A percentile compares a stretch with the other conserved stretches of the same genome.
phyloP scores from a whole-genome alignment of 345 rosid genomes.

The Dipteronia sinensis region DNA sequence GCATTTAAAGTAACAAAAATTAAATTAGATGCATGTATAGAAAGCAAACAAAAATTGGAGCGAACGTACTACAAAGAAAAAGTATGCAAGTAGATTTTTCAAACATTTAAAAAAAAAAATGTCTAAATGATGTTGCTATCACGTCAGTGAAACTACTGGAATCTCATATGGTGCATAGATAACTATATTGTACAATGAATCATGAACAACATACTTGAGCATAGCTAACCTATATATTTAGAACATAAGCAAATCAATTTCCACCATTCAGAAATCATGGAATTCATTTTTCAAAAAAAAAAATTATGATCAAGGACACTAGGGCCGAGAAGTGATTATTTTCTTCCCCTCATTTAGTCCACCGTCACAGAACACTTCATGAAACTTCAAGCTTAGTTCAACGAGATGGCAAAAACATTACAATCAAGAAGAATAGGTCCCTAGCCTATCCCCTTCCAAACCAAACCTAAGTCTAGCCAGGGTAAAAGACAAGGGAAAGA shows the following conservation, averaged over 20 bases:
- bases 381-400: conserved; percentile 4
- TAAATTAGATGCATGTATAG: background rate
- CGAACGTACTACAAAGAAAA: background rate
- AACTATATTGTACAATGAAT: background rate
- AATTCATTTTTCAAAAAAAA: background rate
- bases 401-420: background rate
- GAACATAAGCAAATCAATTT: background rate
- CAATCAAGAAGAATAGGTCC: background rate
- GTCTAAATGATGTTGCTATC: background rate
- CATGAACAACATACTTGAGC: background rate
- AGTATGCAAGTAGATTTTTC: background rate
- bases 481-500: too few relatives aligned
- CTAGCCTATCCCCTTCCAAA: background rate
- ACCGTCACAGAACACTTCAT: background rate
- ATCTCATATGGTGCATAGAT: background rate
- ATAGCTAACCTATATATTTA: background rate
- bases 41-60: background rate
- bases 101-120: background rate
- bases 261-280: background rate
- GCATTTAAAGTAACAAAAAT: background rate
- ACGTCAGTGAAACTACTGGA: background rate
- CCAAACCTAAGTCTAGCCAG: background rate
- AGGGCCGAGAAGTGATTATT: background rate
- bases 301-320: background rate
- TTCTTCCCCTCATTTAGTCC: background rate